Evolutionary conservation across 192 early-diverging fungal genomes (phyloP).

Genomic region (Pilaira anomala): DNA sequence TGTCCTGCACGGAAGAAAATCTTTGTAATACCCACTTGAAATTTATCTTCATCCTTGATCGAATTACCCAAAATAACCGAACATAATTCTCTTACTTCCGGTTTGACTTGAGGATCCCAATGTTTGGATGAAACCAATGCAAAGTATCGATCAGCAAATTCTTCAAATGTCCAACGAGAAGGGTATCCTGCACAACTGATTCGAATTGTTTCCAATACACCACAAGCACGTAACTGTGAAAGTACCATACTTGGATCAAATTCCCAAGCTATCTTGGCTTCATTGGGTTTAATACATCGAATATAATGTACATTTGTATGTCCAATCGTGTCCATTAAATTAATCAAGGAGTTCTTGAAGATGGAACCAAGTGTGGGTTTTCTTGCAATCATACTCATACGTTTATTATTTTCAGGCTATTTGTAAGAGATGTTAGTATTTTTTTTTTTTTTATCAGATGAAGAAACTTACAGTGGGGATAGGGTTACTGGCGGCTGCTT

Average conservation of each 20-base stretch:
- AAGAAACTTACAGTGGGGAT: constrained; percentile 16
- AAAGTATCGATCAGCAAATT: constrained; percentile 88
- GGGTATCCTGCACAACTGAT: constrained; percentile 99
- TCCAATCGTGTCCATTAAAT: constrained; percentile 93
- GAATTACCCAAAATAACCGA: constrained; percentile 56
- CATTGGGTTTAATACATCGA: constrained; percentile 99
- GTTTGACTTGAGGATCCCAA: constrained; percentile 41
- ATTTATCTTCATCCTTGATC: constrained; percentile 83
- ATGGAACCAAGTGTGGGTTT: constrained; percentile 95
- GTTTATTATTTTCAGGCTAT: constrained; percentile 35
- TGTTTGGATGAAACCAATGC: constrained; percentile 52
- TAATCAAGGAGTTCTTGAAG: constrained; percentile 90
- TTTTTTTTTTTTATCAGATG: constrained; percentile 13
- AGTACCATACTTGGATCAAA: constrained; percentile 96
- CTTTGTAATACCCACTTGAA: constrained; percentile 92
- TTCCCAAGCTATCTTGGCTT: constrained; percentile 84
- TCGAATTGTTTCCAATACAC: constrained; percentile 98
- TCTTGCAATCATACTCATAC: constrained; percentile 55
- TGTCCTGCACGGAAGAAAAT: constrained; percentile 99
- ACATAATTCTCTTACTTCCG: constrained; percentile 59
- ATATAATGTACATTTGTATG: constrained; percentile 95
- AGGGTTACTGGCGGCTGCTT: constrained; percentile 45
- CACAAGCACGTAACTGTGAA: constrained; percentile 93
- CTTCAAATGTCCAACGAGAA: constrained; percentile 78
- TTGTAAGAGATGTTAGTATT: not conserved